phyloP scores from a whole-genome alignment of 2,329 filamentous ascomycete genomes.

The Epichloe aotearoae region DNA sequence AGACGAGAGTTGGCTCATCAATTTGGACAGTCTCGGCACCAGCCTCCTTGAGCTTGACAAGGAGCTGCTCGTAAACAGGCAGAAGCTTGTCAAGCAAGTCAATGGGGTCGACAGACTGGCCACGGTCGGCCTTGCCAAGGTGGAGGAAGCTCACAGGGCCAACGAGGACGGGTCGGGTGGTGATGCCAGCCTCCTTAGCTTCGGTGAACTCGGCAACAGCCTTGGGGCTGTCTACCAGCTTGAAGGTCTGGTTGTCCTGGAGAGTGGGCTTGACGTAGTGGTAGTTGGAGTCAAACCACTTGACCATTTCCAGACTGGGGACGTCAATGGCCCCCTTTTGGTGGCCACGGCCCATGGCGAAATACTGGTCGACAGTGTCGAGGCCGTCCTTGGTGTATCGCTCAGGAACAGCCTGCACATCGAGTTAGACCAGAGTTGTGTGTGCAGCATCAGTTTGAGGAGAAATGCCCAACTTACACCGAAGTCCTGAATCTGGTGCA shows the following conservation, averaged over 20 bases:
- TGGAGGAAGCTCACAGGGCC: constrained; percentile 96
- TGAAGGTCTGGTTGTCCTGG: constrained; percentile 94
- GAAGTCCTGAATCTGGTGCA: constrained; percentile 97
- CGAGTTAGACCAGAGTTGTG: not conserved
- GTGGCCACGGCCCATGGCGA: constrained; percentile 98
- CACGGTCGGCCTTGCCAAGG: constrained; percentile 96
- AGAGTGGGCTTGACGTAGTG: constrained; percentile 99
- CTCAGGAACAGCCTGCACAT: constrained; percentile 65
- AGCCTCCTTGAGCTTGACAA: constrained; percentile 85
- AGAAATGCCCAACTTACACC: constrained; percentile 48
- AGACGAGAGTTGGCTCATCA: constrained; percentile 93
- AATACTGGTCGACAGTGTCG: constrained; percentile 87
- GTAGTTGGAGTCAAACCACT: constrained; percentile 99
- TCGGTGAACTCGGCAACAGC: constrained; percentile 88
- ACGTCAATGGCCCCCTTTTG: constrained; percentile 93
- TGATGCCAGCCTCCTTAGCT: constrained; percentile 93
- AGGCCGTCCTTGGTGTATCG: constrained; percentile 87
- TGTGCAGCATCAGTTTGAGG: not conserved
- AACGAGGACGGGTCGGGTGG: constrained; percentile 84
- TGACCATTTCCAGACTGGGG: constrained; percentile 95
- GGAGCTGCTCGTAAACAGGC: constrained; percentile 86
- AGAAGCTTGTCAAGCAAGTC: constrained; percentile 85
- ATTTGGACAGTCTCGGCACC: constrained; percentile 96
- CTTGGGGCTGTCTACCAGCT: constrained; percentile 77
- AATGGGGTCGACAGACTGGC: constrained; percentile 84